phyloP scores from a whole-genome alignment of 345 rosid species.

The Eucalyptus cloeziana region DNA sequence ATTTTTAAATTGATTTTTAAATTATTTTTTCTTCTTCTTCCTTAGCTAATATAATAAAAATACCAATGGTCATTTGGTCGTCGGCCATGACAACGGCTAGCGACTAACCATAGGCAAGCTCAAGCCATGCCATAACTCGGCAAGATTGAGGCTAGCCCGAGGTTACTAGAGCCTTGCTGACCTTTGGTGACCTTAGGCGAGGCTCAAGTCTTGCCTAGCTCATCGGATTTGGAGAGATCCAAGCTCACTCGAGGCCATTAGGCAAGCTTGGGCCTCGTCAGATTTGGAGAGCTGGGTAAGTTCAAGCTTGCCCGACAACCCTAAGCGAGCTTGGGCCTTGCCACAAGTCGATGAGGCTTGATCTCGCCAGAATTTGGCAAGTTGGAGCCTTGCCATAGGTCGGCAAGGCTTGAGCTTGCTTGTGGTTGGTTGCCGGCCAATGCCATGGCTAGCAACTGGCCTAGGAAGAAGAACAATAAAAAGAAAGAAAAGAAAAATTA shows the following conservation, averaged over 20 bases:
- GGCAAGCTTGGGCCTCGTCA: accelerated
- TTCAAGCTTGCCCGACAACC: accelerated
- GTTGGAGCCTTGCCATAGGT: accelerated
- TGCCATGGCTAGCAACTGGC: no score
- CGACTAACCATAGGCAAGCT: no score
- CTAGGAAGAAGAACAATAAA: no score
- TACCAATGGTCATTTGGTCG: accelerated
- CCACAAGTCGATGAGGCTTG: accelerated
- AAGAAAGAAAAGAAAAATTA: no score
- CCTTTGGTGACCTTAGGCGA: accelerated
- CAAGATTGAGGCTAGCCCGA: no score
- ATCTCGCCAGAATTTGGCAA: accelerated
- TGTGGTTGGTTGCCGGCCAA: no score
- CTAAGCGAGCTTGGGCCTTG: accelerated
- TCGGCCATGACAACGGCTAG: accelerated
- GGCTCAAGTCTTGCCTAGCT: accelerated
- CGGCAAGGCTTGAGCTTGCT: accelerated
- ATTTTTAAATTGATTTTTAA: no score
- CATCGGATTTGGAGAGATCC: accelerated
- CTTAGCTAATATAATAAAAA: no score
- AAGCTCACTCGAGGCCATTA: no score
- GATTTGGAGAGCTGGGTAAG: accelerated
- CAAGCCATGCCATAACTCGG: accelerated
- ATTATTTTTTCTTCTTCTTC: no score
- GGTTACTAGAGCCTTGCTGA: accelerated